A percentile compares a stretch with the other conserved stretches of the same genome.
These are phyloP conservation scores for Debaryomycetaceae sp. DNA, from an alignment of 1,139 yeast species.

Conservation along the genomic window DNA sequence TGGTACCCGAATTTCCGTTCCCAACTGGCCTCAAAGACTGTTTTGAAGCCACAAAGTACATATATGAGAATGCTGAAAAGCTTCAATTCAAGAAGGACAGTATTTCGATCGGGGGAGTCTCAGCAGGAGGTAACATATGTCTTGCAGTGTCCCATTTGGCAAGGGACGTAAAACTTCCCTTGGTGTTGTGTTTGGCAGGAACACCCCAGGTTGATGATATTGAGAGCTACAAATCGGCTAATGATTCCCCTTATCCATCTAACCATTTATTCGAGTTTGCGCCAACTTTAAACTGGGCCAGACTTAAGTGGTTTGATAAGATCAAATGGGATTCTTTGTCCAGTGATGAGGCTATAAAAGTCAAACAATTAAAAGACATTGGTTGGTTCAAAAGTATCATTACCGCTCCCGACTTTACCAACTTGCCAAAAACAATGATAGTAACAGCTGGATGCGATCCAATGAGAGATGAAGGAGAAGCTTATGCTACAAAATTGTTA, in stretches of 20 bases:
- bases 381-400: slow-evolving; percentile 17
- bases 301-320: slow-evolving; percentile 24
- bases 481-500: slow-evolving; percentile 21
- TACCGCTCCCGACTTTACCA: slow-evolving; percentile 15
- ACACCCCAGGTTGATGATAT: slow-evolving; percentile 26
- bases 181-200: slow-evolving; percentile 23
- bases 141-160: slow-evolving; percentile 18
- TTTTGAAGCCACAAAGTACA: slow-evolving; percentile 16
- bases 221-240: slow-evolving; percentile 9
- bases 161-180: slow-evolving; percentile 7
- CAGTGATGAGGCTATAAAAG: slow-evolving; percentile 8
- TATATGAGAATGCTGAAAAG: slow-evolving; percentile 8
- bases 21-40: slow-evolving; percentile 20
- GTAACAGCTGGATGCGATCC: slow-evolving; percentile 26
- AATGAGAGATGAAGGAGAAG: slow-evolving; percentile 24
- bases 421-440: slow-evolving; percentile 20
- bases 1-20: slow-evolving; percentile 20
- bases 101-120: slow-evolving; percentile 22
- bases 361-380: slow-evolving; percentile 10
- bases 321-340: slow-evolving; percentile 18
- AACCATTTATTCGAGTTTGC: slow-evolving; percentile 17
- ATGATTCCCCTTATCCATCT: slow-evolving; percentile 20
- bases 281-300: slow-evolving; percentile 24
- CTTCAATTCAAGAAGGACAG: slow-evolving; percentile 7
- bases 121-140: slow-evolving; percentile 20